Base-by-base conservation (phyloP, 352 stramenopile species). In the Globisporangium carolinianum region DNA sequence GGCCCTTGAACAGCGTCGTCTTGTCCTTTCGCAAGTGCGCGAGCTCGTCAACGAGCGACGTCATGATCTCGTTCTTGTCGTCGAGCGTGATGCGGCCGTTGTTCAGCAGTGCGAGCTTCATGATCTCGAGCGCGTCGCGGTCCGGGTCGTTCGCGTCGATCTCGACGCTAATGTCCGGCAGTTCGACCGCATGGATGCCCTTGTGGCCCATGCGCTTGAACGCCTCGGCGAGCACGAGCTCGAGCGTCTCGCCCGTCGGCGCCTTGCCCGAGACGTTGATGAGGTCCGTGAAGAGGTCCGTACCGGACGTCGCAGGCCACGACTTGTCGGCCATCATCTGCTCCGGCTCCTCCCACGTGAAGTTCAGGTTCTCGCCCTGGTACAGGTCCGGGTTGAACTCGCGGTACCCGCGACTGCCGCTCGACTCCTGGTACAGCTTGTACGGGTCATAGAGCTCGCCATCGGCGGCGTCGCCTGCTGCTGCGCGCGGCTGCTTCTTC, bases 301-400 rank as follows among this genome's bases (percentile, higher is more conserved):
- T 75, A 65, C 79, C 81, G 1, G 83, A 83, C 14, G 85, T 95
- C 47, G 75, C 62, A 1, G 85, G 85, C 85, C 85, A 95, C 64
- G 79, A 91, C 70, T 95, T 95, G 71, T 95, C 85, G 41, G 83
- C 81, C 85, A 95, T 95, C 70, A 95, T 74, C 45, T 87, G 67
- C 53, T 85, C 81, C 4, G 80, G 79, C 62, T 91, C 83, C 54
- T 75, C 67, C 83, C 83, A 93, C 72, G 79, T 71, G 24, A 75
- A 86, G 47, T 86, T 68, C 49, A 71, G 58, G 47, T 81, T 62
- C 43, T 83, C 68, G 60, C 67, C 70, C 47, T 78, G 68, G 45
- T 84, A 70, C 50, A 77, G 47, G 55, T 92, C 82, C 50, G 79
- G 73, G 65, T 90, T 90, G 58, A 89, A 92, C 62, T 92, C 79